Percentiles rank a stretch among this genome's conserved stretches.
Evolutionary conservation across 495 filamentous ascomycete species (phyloP).

Genomic region (Alectoria sarmentosa): DNA sequence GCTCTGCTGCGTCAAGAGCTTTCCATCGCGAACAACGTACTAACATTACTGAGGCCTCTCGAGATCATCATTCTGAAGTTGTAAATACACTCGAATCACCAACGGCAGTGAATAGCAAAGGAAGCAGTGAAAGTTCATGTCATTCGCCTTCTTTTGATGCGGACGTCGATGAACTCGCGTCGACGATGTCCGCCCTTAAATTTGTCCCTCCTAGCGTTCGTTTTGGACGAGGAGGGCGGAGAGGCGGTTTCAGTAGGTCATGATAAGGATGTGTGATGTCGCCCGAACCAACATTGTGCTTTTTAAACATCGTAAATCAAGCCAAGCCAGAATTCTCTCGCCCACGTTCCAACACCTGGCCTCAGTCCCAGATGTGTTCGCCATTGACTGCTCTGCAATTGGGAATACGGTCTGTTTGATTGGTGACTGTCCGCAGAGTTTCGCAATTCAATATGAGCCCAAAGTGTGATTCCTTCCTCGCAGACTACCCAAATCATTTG

Average conservation of each 20-base stretch:
- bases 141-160: not conserved
- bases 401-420: not conserved
- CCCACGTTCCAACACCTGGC: not conserved
- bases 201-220: slow-evolving; percentile 75
- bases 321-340: not conserved
- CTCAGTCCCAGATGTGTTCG: too few species aligned
- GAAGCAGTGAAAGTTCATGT: not conserved
- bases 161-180: slow-evolving; percentile 65
- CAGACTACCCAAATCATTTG: too few species aligned
- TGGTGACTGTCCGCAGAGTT: not conserved
- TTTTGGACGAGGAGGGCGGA: slow-evolving; percentile 56
- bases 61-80: not conserved
- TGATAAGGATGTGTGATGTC: slow-evolving; percentile 11
- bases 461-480: too few species aligned
- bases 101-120: not conserved
- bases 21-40: slow-evolving; percentile 14
- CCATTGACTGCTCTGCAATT: too few species aligned
- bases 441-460: too few species aligned
- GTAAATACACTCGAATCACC: not conserved
- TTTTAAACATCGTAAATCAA: not conserved
- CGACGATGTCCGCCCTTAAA: slow-evolving; percentile 73
- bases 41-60: slow-evolving; percentile 1
- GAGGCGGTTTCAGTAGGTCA: slow-evolving; percentile 30
- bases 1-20: slow-evolving; percentile 33
- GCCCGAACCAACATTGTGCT: not conserved